Evolutionary conservation across 208 protist genomes (phyloP).

Genomic region (Trypanosoma theileri): DNA sequence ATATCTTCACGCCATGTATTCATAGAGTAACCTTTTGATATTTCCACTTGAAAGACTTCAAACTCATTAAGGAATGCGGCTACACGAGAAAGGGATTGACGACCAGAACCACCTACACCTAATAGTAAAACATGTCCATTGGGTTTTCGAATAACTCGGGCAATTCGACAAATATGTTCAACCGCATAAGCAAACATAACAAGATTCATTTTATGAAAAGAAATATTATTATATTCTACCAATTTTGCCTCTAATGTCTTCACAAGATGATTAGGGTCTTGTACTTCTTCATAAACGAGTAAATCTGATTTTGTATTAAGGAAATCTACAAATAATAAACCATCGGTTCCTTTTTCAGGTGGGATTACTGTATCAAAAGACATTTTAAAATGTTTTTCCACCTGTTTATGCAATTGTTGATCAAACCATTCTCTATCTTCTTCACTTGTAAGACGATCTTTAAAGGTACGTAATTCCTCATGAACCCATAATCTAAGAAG

Average conservation of each 20-base stretch:
- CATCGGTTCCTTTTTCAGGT: slow-evolving; percentile 27
- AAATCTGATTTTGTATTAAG: slow-evolving; percentile 69
- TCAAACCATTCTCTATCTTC: slow-evolving; percentile 93
- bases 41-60: slow-evolving; percentile 95
- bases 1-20: slow-evolving; percentile 97
- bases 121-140: slow-evolving; percentile 96
- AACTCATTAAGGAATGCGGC: slow-evolving; percentile 96
- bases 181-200: slow-evolving; percentile 98
- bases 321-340: slow-evolving; percentile 96
- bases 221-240: slow-evolving; percentile 93
- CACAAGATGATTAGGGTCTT: slow-evolving; percentile 78
- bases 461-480: slow-evolving; percentile 94
- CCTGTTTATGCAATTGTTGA: slow-evolving; percentile 68
- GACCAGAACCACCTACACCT: slow-evolving; percentile 97
- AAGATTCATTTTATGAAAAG: slow-evolving; percentile 90
- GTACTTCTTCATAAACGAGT: slow-evolving; percentile 89
- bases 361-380: slow-evolving; percentile 67
- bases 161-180: slow-evolving; percentile 96
- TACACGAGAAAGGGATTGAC: slow-evolving; percentile 95
- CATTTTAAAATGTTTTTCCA: slow-evolving; percentile 84
- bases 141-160: slow-evolving; percentile 94
- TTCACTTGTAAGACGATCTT: slow-evolving; percentile 93
- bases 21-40: slow-evolving; percentile 96
- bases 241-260: slow-evolving; percentile 86
- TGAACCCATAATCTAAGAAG: slow-evolving; percentile 95